A percentile compares a stretch with the other conserved stretches of the same genome.
These are phyloP conservation scores for Neonectria neomacrospora DNA, from an alignment of 2,329 filamentous ascomycete species.

Conservation along the genomic window DNA sequence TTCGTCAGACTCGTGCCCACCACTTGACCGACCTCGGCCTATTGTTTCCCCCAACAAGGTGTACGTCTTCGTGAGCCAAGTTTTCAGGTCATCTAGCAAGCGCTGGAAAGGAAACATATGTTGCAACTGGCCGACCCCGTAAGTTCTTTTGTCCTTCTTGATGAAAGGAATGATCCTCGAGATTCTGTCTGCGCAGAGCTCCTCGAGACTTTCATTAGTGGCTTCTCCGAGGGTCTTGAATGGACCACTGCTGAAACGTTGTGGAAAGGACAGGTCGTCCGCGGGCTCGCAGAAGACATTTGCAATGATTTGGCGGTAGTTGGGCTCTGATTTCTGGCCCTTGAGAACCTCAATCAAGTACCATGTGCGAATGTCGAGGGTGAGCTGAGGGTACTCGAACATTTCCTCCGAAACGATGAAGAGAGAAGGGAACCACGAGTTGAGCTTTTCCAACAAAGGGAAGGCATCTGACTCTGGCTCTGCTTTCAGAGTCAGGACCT, in stretches of 20 bases:
- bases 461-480: slow-evolving; percentile 29
- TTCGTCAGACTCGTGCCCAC: slow-evolving; percentile 7
- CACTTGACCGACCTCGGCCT: not conserved
- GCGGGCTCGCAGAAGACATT: slow-evolving; percentile 46
- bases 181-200: slow-evolving; percentile 42
- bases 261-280: slow-evolving; percentile 7
- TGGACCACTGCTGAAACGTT: slow-evolving; percentile 37
- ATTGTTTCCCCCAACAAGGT: slow-evolving; percentile 8
- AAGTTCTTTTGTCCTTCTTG: slow-evolving; percentile 21
- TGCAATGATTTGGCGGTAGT: slow-evolving; percentile 40
- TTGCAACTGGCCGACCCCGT: slow-evolving; percentile 29
- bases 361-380: slow-evolving; percentile 53
- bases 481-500: slow-evolving; percentile 33
- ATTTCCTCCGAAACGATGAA: slow-evolving; percentile 39
- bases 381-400: slow-evolving; percentile 37
- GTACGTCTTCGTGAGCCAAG: slow-evolving; percentile 37
- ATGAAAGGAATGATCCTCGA: slow-evolving; percentile 25
- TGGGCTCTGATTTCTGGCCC: slow-evolving; percentile 7
- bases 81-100: slow-evolving; percentile 33
- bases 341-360: slow-evolving; percentile 47
- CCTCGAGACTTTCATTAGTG: slow-evolving; percentile 24
- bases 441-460: slow-evolving; percentile 47
- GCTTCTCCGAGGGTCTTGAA: slow-evolving; percentile 42
- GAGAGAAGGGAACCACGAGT: slow-evolving; percentile 46
- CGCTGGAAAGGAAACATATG: slow-evolving; percentile 31